Percentiles rank a stretch among this genome's conserved stretches.
Conservation (phyloP, 352 stramenopile species). For the Phytophthora fragariaefolia region DNA sequence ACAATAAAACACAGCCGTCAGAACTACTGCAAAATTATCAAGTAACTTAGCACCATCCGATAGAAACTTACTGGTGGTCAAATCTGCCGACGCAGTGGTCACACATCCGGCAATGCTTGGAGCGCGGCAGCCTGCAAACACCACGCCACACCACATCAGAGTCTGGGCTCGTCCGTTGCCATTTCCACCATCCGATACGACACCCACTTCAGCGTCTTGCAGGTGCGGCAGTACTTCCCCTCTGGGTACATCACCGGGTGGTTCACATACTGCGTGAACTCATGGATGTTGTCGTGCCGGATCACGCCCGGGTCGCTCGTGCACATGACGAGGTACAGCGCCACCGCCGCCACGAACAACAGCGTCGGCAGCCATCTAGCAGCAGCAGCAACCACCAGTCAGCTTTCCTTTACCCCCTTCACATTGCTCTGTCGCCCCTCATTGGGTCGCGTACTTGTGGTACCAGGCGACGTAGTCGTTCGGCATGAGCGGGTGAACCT, state of each 20-base stretch:
- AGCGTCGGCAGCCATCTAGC: slow-evolving; percentile 51
- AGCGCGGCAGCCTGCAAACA: slow-evolving; percentile 67
- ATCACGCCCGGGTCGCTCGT: slow-evolving; percentile 79
- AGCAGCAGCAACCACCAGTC: not conserved
- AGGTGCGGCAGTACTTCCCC: slow-evolving; percentile 86
- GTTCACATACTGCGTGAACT: slow-evolving; percentile 69
- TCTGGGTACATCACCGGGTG: slow-evolving; percentile 85
- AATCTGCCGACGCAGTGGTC: slow-evolving; percentile 90
- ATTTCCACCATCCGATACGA: not conserved
- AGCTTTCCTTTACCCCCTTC: not conserved
- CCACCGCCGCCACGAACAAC: slow-evolving; percentile 64
- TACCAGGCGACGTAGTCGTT: slow-evolving; percentile 67
- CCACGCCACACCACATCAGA: not conserved
- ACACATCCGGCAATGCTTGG: slow-evolving; percentile 92
- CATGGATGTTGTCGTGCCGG: slow-evolving; percentile 49
- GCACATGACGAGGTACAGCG: slow-evolving; percentile 78
- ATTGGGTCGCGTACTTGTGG: slow-evolving; percentile 56
- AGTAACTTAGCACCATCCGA: too few species aligned
- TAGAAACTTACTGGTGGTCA: slow-evolving; percentile 85
- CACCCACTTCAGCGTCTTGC: slow-evolving; percentile 86
- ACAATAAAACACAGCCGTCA: slow-evolving; percentile 6
- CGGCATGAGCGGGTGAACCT: slow-evolving; percentile 65
- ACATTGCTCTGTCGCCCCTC: not conserved
- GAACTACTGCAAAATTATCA: not conserved
- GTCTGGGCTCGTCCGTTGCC: not conserved